These are phyloP conservation scores for Ganoderma meredithae DNA, from an alignment of 1,284 basidiomycete genomes.

Conservation along the genomic window DNA sequence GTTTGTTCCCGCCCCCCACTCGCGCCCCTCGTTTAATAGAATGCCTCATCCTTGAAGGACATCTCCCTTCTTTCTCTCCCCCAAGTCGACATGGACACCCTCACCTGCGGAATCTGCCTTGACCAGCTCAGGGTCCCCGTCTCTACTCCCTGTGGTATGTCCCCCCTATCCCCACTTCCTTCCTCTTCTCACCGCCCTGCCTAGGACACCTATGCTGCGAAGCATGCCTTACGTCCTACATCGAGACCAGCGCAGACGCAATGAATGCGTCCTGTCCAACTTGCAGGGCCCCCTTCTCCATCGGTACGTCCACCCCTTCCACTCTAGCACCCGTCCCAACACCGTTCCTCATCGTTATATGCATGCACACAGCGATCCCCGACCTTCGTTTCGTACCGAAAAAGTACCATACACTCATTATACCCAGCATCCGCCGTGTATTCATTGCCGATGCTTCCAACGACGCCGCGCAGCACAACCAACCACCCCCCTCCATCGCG, in stretches of 20 bases:
- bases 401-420: slow-evolving; percentile 66
- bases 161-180: neutral
- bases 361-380: slow-evolving; percentile 39
- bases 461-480: neutral
- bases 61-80: neutral
- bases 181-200: slow-evolving; percentile 3
- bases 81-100: slow-evolving; percentile 44
- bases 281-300: slow-evolving; percentile 61
- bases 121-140: slow-evolving; percentile 59
- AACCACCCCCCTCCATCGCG: neutral
- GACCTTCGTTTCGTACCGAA: slow-evolving; percentile 61
- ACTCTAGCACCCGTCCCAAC: neutral
- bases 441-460: slow-evolving; percentile 51
- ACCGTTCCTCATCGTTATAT: neutral
- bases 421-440: slow-evolving; percentile 62
- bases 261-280: slow-evolving; percentile 60
- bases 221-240: slow-evolving; percentile 57
- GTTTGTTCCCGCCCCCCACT: neutral
- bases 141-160: slow-evolving; percentile 67
- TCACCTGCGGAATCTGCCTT: slow-evolving; percentile 69
- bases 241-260: slow-evolving; percentile 51
- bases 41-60: slow-evolving; percentile 2
- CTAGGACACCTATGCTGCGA: slow-evolving; percentile 71
- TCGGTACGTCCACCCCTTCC: slow-evolving; percentile 48
- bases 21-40: slow-evolving; percentile 7